Evolutionary conservation across 176 grass and related monocot genomes (phyloP).

Genomic region (Carex pumila): DNA sequence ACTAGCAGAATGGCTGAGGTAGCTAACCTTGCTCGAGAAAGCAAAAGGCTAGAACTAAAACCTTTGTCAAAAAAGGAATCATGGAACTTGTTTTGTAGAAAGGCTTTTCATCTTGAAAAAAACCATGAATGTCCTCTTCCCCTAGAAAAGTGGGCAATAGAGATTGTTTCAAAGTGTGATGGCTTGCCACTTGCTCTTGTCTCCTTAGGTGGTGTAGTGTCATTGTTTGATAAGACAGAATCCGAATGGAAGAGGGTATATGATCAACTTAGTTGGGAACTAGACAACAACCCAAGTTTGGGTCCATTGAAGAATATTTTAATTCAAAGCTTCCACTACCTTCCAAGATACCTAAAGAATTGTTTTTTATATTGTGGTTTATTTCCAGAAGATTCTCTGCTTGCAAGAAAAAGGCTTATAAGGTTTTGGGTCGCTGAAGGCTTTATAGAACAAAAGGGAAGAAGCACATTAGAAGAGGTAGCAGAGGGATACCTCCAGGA

Average conservation of each 20-base stretch:
- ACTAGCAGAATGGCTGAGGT: slow-evolving; percentile 51
- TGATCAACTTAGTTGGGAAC: slow-evolving; percentile 42
- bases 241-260: slow-evolving; percentile 32
- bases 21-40: slow-evolving; percentile 17
- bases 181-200: slow-evolving; percentile 42
- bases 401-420: slow-evolving; percentile 37
- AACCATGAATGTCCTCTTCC: slow-evolving; percentile 23
- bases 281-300: slow-evolving; percentile 7
- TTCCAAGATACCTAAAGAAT: slow-evolving; percentile 31
- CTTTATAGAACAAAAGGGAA: slow-evolving; percentile 16
- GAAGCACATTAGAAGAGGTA: slow-evolving; percentile 36
- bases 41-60: not conserved
- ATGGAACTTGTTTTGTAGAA: slow-evolving; percentile 25
- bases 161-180: slow-evolving; percentile 47
- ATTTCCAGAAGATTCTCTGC: slow-evolving; percentile 30
- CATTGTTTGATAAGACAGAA: slow-evolving; percentile 12
- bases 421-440: slow-evolving; percentile 58
- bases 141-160: slow-evolving; percentile 15
- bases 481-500: slow-evolving; percentile 35
- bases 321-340: slow-evolving; percentile 35
- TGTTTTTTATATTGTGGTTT: slow-evolving; percentile 52
- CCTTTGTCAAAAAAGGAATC: not conserved
- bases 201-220: slow-evolving; percentile 39
- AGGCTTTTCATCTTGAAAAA: slow-evolving; percentile 27
- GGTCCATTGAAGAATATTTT: slow-evolving; percentile 34